Percentiles rank a stretch among this genome's conserved stretches.
Evolutionary conservation across 2,329 filamentous ascomycete species (phyloP).

Genomic region (Xylariomycetidae sp.): DNA sequence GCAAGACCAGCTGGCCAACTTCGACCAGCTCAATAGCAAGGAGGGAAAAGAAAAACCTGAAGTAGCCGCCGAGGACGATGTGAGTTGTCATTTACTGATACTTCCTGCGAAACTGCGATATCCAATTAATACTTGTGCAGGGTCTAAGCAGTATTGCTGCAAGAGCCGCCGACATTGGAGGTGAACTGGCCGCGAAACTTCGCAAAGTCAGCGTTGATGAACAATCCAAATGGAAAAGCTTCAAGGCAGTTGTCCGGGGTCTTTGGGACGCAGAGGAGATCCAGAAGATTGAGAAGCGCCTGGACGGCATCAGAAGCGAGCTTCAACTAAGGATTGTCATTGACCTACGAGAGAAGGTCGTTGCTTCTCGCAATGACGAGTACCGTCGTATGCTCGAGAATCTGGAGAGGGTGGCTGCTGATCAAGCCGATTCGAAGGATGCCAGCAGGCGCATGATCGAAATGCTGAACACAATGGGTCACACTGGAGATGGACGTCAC

Average conservation of each 20-base stretch:
- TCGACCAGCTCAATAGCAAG: too few relatives aligned
- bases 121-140: background rate
- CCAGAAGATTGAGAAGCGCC: slow-evolving; percentile 10
- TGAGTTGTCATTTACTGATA: slow-evolving; percentile 3
- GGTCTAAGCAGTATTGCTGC: too few relatives aligned
- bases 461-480: slow-evolving; percentile 8
- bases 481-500: slow-evolving; percentile 3
- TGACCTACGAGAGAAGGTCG: slow-evolving; percentile 6
- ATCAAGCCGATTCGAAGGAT: slow-evolving; percentile 6
- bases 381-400: slow-evolving; percentile 4
- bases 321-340: slow-evolving; percentile 14
- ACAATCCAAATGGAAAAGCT: slow-evolving; percentile 13
- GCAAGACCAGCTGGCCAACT: slow-evolving; percentile 8
- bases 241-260: slow-evolving; percentile 7
- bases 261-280: slow-evolving; percentile 16
- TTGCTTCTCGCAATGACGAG: slow-evolving; percentile 5
- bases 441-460: slow-evolving; percentile 10
- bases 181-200: slow-evolving; percentile 10
- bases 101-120: background rate
- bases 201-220: slow-evolving; percentile 6
- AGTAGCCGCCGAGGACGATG: slow-evolving; percentile 6
- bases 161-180: slow-evolving; percentile 14
- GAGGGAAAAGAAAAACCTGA: background rate
- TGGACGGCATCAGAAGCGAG: slow-evolving; percentile 12
- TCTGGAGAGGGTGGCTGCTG: slow-evolving; percentile 8